Conservation (phyloP, 192 early-diverging fungal genomes). For the Linderina pennispora region DNA sequence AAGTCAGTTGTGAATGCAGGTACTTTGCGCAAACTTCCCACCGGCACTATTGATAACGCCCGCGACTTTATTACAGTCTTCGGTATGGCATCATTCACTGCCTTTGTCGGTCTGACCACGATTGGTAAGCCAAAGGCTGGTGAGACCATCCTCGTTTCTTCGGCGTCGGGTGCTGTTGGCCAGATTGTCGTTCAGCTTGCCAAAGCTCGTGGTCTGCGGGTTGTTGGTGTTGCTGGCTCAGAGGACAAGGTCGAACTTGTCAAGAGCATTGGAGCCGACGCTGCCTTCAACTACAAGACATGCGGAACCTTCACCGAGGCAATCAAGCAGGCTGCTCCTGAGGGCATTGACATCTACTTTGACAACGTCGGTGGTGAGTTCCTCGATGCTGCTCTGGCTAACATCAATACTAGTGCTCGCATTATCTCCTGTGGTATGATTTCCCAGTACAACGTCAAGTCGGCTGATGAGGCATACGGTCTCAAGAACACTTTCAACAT, state of each 20-base stretch:
- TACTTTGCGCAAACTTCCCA: not conserved
- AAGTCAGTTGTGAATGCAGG: constrained; percentile 13
- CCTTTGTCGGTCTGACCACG: constrained; percentile 52
- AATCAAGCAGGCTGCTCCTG: constrained; percentile 52
- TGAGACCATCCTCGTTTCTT: constrained; percentile 67
- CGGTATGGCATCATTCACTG: constrained; percentile 68
- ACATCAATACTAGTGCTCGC: constrained; percentile 59
- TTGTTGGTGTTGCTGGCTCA: not conserved
- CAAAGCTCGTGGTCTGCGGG: constrained; percentile 50
- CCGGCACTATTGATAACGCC: not conserved
- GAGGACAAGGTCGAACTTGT: not conserved
- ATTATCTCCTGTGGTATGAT: constrained; percentile 71
- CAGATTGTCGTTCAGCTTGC: constrained; percentile 64
- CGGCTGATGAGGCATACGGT: constrained; percentile 41
- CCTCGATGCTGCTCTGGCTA: constrained; percentile 57
- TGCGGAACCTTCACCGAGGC: constrained; percentile 17
- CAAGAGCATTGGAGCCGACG: not conserved
- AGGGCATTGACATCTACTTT: constrained; percentile 76
- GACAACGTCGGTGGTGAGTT: constrained; percentile 20
- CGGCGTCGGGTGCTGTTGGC: constrained; percentile 65
- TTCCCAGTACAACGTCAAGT: constrained; percentile 61
- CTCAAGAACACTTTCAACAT: constrained; percentile 56
- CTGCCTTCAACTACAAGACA: constrained; percentile 84
- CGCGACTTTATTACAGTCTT: constrained; percentile 48
- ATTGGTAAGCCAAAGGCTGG: constrained; percentile 63